phyloP scores from a whole-genome alignment of 2,329 filamentous ascomycete species.

The Tolypocladium cylindrosporum region DNA sequence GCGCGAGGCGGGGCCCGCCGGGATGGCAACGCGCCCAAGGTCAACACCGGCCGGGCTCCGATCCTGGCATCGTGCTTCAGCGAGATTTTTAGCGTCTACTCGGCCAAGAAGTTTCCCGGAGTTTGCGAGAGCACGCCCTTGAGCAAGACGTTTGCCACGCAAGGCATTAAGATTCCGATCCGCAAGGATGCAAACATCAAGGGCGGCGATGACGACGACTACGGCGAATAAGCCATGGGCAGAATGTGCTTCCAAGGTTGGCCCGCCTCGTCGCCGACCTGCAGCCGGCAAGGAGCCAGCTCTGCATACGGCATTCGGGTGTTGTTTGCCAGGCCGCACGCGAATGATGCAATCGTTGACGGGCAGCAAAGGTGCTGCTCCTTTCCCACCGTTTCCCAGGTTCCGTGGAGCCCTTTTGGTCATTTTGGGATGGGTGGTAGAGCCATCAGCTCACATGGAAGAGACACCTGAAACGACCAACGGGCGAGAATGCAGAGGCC shows the following conservation, averaged over 20 bases:
- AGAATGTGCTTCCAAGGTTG: background rate
- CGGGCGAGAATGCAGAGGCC: background rate
- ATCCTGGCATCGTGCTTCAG: constrained; percentile 82
- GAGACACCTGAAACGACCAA: background rate
- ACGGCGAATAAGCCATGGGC: constrained; percentile 15
- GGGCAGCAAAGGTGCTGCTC: background rate
- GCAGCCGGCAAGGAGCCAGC: background rate
- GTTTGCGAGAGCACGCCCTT: constrained; percentile 88
- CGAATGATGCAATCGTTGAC: background rate
- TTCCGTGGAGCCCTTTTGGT: background rate
- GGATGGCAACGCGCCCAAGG: constrained; percentile 27
- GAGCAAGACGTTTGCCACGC: constrained; percentile 85
- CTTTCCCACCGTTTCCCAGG: too few relatives aligned
- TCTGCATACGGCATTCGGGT: background rate
- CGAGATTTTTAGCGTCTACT: constrained; percentile 85
- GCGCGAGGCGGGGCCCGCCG: constrained; percentile 28
- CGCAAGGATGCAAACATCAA: constrained; percentile 65
- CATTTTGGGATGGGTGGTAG: background rate
- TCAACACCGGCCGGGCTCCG: constrained; percentile 69
- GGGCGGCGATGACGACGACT: constrained; percentile 43
- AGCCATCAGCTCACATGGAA: background rate
- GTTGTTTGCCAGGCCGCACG: background rate
- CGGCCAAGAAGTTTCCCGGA: constrained; percentile 95
- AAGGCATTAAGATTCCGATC: constrained; percentile 96
- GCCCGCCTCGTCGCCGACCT: background rate